A percentile compares a stretch with the other conserved stretches of the same genome.
Conservation (phyloP, 345 rosid species). For the Salix exigua region DNA sequence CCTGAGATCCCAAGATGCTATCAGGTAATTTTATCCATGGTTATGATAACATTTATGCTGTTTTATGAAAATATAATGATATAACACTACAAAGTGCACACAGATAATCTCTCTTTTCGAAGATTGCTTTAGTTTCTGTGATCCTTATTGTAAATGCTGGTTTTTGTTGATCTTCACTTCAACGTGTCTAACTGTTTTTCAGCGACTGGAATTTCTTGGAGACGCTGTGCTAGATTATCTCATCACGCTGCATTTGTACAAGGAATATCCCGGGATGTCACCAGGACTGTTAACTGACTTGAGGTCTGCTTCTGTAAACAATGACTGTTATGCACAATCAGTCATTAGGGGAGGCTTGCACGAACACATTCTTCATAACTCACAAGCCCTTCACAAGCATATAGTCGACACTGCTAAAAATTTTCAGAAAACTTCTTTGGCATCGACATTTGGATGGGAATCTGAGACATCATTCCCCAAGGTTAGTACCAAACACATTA, state of each 20-base stretch:
- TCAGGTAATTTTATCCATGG: conserved; percentile 46
- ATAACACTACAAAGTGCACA: neutral
- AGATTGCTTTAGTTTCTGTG: too few species aligned
- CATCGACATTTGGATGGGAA: conserved; percentile 73
- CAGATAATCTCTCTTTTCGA: neutral
- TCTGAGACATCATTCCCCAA: conserved; percentile 69
- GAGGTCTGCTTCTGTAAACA: conserved; percentile 96
- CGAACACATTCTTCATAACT: conserved; percentile 64
- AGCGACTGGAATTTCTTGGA: conserved; percentile 95
- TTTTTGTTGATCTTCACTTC: neutral
- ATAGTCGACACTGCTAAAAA: conserved; percentile 31
- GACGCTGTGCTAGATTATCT: conserved; percentile 82
- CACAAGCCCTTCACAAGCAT: conserved; percentile 57
- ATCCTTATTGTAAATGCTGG: neutral
- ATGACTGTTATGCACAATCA: conserved; percentile 68
- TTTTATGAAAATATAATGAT: neutral
- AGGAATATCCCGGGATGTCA: conserved; percentile 53
- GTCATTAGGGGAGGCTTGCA: conserved; percentile 57
- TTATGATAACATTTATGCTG: neutral
- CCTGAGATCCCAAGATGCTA: conserved; percentile 88
- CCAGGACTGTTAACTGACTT: conserved; percentile 82
- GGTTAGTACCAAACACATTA: conserved; percentile 35
- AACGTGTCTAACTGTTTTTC: conserved; percentile 15
- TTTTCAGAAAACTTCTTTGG: conserved; percentile 28
- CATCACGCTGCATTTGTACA: conserved; percentile 54